Percentiles rank a stretch among this genome's conserved stretches.
Conservation (phyloP, 768 basidiomycete genomes). For the Lentinula lateritia region DNA sequence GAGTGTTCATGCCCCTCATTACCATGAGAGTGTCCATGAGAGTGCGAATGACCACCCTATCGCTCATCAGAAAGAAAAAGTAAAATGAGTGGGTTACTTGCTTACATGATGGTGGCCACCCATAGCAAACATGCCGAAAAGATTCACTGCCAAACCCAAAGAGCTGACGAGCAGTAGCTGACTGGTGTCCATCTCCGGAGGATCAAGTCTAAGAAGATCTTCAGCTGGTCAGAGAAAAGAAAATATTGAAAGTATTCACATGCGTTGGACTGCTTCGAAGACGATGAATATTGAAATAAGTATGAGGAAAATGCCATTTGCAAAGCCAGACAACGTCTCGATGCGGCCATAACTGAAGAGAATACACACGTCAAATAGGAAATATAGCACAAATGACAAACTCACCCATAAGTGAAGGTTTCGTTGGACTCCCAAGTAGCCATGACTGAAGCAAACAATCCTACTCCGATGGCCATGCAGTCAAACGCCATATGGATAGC, state of each 20-base stretch:
- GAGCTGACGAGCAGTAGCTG: conserved; percentile 88
- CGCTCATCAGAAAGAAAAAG: background rate
- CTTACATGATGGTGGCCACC: conserved; percentile 88
- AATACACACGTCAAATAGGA: conserved; percentile 4
- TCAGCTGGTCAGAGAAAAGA: background rate
- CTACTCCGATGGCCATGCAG: conserved; percentile 95
- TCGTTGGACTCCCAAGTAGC: conserved; percentile 96
- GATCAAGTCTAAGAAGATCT: conserved; percentile 57
- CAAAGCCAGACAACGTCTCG: conserved; percentile 96
- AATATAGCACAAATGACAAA: conserved; percentile 2
- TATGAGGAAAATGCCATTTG: conserved; percentile 92
- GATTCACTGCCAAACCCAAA: conserved; percentile 85
- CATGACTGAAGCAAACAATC: conserved; percentile 94
- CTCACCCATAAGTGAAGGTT: conserved; percentile 90
- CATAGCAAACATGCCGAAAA: conserved; percentile 99
- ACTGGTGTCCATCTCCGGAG: conserved; percentile 96
- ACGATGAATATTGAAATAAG: conserved; percentile 97
- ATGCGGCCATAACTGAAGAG: conserved; percentile 80
- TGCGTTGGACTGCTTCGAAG: conserved; percentile 93
- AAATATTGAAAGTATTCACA: conserved; percentile 42
- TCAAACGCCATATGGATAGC: conserved; percentile 99
- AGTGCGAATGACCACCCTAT: conserved; percentile 58
- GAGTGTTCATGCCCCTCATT: conserved; percentile 15
- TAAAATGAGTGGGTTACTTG: conserved; percentile 3
- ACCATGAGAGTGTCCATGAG: conserved; percentile 33